Conservation (phyloP, 2,329 filamentous ascomycete species). For the Colletotrichum orchidophilum region DNA sequence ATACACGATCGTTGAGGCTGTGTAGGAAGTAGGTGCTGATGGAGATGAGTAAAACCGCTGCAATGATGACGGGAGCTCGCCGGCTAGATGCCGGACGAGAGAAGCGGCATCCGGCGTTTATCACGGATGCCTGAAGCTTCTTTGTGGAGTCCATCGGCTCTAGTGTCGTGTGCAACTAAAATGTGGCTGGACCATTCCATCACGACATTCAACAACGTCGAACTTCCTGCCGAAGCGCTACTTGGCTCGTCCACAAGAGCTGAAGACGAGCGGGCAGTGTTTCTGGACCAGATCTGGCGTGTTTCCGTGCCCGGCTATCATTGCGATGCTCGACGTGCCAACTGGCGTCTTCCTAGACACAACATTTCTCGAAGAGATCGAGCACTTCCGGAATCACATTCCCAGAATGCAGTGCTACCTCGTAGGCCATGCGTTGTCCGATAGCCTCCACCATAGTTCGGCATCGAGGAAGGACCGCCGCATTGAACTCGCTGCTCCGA, state of each 20-base stretch:
- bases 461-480: background rate
- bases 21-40: too few species aligned
- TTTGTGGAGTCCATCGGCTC: too few species aligned
- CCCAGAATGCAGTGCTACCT: background rate
- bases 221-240: slow-evolving; percentile 38
- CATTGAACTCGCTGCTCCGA: background rate
- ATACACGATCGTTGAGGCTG: too few species aligned
- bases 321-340: background rate
- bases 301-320: slow-evolving; percentile 11
- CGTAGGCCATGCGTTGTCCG: background rate
- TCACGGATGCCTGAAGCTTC: too few species aligned
- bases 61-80: too few species aligned
- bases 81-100: too few species aligned
- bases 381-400: background rate
- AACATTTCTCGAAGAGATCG: background rate
- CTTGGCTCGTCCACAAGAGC: slow-evolving; percentile 37
- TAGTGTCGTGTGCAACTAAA: too few species aligned
- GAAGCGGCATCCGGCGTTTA: too few species aligned
- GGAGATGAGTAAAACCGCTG: too few species aligned
- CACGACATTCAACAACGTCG: slow-evolving; percentile 45
- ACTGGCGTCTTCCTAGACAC: background rate
- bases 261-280: slow-evolving; percentile 37
- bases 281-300: slow-evolving; percentile 39
- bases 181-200: slow-evolving; percentile 39
- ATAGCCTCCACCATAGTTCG: background rate